Conservation (phyloP, 805 yeast genomes). For the Scheffersomyces stipitis region DNA sequence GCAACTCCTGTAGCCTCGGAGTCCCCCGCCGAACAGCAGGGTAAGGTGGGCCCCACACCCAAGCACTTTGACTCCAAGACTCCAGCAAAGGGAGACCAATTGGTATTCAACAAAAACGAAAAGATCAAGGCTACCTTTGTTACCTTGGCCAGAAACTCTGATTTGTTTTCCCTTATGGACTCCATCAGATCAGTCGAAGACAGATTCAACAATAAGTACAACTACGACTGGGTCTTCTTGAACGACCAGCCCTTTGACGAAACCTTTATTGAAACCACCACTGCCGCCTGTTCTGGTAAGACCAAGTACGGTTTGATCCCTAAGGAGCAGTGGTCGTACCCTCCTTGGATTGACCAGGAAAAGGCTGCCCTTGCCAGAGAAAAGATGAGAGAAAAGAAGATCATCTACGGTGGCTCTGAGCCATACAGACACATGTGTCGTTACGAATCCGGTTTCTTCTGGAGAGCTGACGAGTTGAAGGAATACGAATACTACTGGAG, state of each 20-base stretch:
- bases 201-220: constrained; percentile 75
- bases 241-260: constrained; percentile 85
- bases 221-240: constrained; percentile 94
- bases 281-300: constrained; percentile 70
- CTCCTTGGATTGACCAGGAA: constrained; percentile 74
- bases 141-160: constrained; percentile 75
- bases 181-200: constrained; percentile 83
- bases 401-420: constrained; percentile 73
- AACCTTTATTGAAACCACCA: constrained; percentile 70
- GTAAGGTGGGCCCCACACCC: not conserved
- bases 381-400: constrained; percentile 51
- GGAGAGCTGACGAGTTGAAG: constrained; percentile 67
- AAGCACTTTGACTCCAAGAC: not conserved
- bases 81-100: not conserved
- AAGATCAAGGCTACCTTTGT: constrained; percentile 78
- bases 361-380: constrained; percentile 67
- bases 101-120: constrained; percentile 4
- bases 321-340: constrained; percentile 85
- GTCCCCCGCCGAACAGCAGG: not conserved
- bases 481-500: constrained; percentile 94
- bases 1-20: not conserved
- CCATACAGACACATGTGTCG: constrained; percentile 93
- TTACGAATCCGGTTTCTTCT: constrained; percentile 87
- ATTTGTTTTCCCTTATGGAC: constrained; percentile 56
- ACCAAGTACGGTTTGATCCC: constrained; percentile 80